Evolutionary conservation across 2,329 filamentous ascomycete species (phyloP).

Genomic region (Colletotrichum paranaense): DNA sequence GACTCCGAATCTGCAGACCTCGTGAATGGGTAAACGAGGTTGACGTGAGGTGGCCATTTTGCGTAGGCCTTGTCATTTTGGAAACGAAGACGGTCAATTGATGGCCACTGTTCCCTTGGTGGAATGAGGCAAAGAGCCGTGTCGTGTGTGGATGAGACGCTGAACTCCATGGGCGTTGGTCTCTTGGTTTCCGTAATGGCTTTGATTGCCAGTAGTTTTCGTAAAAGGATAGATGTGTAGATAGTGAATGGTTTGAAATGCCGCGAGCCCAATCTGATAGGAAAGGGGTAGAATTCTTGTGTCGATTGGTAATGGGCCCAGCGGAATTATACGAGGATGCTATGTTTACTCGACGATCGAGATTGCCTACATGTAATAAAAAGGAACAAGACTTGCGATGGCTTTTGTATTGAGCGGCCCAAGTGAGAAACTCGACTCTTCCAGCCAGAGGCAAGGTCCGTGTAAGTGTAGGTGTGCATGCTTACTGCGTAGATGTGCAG

Average conservation of each 20-base stretch:
- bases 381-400: background rate
- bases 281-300: background rate
- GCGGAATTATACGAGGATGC: background rate
- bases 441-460: background rate
- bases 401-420: background rate
- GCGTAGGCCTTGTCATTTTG: conserved; percentile 71
- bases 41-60: conserved; percentile 76
- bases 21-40: conserved; percentile 75
- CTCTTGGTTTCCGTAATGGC: background rate
- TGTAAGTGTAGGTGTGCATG: background rate
- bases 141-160: conserved; percentile 51
- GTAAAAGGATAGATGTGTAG: too few relatives aligned
- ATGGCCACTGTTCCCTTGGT: conserved; percentile 56
- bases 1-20: conserved; percentile 46
- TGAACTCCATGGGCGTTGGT: conserved; percentile 10
- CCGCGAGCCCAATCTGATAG: too few relatives aligned
- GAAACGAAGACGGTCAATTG: conserved; percentile 66
- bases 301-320: background rate
- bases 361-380: background rate
- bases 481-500: background rate
- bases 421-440: background rate
- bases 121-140: conserved; percentile 72
- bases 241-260: background rate
- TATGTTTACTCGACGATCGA: background rate
- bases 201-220: background rate